phyloP scores from a whole-genome alignment of 2,329 filamentous ascomycete genomes.

The Tolypocladium ophioglossoides region DNA sequence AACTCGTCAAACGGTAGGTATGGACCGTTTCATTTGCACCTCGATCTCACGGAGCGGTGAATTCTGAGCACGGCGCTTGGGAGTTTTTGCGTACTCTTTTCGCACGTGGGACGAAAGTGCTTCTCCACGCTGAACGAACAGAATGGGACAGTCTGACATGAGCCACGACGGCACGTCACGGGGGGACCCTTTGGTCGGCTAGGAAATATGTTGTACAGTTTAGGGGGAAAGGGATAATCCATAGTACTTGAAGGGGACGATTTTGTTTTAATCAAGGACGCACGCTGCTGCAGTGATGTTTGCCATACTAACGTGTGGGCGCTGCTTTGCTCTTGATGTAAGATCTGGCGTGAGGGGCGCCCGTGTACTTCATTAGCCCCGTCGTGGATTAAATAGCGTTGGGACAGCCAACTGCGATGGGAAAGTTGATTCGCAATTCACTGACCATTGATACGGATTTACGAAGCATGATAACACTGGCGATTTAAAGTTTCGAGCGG shows the following conservation, averaged over 20 bases:
- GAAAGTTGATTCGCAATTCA: neutral
- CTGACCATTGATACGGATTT: neutral
- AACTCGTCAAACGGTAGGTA: conserved; percentile 33
- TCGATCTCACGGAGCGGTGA: conserved; percentile 28
- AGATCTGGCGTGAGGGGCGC: neutral
- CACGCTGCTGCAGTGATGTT: neutral
- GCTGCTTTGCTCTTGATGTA: neutral
- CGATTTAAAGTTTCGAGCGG: neutral
- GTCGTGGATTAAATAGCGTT: neutral
- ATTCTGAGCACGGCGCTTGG: conserved; percentile 43
- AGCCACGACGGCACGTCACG: conserved; percentile 11
- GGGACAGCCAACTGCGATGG: neutral
- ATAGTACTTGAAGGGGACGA: neutral
- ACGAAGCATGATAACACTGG: no score
- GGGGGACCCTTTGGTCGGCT: neutral
- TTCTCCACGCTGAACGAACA: conserved; percentile 29
- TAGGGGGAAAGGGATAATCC: neutral
- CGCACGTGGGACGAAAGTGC: conserved; percentile 39
- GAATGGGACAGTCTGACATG: conserved; percentile 20
- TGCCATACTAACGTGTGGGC: neutral
- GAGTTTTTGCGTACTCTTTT: conserved; percentile 26
- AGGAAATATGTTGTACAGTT: neutral
- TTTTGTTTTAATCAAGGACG: neutral
- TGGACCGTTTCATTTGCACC: conserved; percentile 30
- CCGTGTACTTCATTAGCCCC: neutral